Base-by-base conservation (phyloP, 2,329 filamentous ascomycete species). In the Botrytis tulipae region DNA sequence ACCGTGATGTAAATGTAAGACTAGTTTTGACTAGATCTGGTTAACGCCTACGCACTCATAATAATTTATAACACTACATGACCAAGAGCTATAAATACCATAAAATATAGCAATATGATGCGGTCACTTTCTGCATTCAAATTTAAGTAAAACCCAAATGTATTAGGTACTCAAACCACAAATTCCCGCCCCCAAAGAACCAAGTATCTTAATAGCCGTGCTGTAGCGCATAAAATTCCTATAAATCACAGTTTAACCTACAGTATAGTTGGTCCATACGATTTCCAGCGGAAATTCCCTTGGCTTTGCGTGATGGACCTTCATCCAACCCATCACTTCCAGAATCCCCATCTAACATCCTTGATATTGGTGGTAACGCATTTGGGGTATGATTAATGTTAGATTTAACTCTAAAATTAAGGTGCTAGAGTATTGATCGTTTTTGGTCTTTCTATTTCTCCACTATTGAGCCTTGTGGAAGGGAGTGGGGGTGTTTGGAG, bases 351-450 rank as follows among this genome's bases (percentile, higher is more conserved):
- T 7, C 48, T 4, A n/a, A n/a, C 48, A 51, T 51, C 12, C 2
- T n/a, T n/a, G 25, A 51, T 14, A n/a, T n/a, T n/a, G 0, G 25
- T 6, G 25, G 8, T n/a, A n/a, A 0, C 12, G 0, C 12, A n/a
- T 5, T 12, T 16, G 25, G 25, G 48, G 48, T 51, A 48, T 4
- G 25, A 51, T 51, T 4, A 16, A n/a, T 16, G 22, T 51, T n/a
- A 25, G 4, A 16, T 14, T n/a, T n/a, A 51, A 16, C 48, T 51
- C 12, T n/a, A 51, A 51, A 51, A n/a, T 25, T n/a, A 4, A 9
- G 46, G 22, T 48, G 8, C 22, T 48, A 6, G 46, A 22, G 22
- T 6, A n/a, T 51, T n/a, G 48, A 14, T 10, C 12, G 2, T 51
- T 14, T 7, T 3, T n/a, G 5, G 22, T 12, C 25, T n/a, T 51